Base-by-base conservation (phyloP, 108 stramenopile genomes). In the Conticribra guillardii region DNA sequence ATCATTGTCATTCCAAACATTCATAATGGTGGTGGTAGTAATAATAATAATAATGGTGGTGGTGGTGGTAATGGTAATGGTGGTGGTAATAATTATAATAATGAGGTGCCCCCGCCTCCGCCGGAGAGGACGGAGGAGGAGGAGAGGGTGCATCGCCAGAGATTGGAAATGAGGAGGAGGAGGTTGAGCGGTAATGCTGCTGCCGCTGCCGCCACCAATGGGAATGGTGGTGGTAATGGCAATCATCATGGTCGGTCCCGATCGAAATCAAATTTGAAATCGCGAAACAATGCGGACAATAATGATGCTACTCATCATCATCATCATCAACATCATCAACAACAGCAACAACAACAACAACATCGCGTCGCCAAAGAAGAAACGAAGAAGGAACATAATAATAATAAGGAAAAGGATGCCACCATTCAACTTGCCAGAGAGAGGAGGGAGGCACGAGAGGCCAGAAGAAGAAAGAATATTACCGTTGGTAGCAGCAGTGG, bases 61-160 rank as follows among this genome's bases (percentile, higher is more conserved):
- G n/a, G n/a, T n/a, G n/a, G n/a, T n/a, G n/a, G n/a, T n/a, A n/a
- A n/a, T n/a, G n/a, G n/a, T n/a, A n/a, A n/a, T n/a, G n/a, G n/a
- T n/a, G n/a, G n/a, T n/a, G n/a, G n/a, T n/a, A n/a, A n/a, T n/a
- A n/a, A n/a, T n/a, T n/a, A n/a, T n/a, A n/a, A n/a, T n/a, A 11
- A 48, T 23, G 29, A 34, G 26, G 33, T 46, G 23, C 67, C 55
- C 21, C 78, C 78, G 21, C 69, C 64, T 11, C 78, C 78, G 1
- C 70, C 78, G 16, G 70, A 61, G 0, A 46, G 69, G 5, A 54
- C 78, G n/a, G 50, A 34, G 16, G 65, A 67, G 37, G 78, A 79
- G 44, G 27, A 23, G 53, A 60, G 53, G 24, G 30, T 53, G 2
- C 69, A 79, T 48, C 52, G 32, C 17, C 31, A 67, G 44, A 52